Evolutionary conservation across 2,329 filamentous ascomycete genomes (phyloP), one percentile per base, ranked within the genome.

Genomic region (Fusarium sp.): DNA sequence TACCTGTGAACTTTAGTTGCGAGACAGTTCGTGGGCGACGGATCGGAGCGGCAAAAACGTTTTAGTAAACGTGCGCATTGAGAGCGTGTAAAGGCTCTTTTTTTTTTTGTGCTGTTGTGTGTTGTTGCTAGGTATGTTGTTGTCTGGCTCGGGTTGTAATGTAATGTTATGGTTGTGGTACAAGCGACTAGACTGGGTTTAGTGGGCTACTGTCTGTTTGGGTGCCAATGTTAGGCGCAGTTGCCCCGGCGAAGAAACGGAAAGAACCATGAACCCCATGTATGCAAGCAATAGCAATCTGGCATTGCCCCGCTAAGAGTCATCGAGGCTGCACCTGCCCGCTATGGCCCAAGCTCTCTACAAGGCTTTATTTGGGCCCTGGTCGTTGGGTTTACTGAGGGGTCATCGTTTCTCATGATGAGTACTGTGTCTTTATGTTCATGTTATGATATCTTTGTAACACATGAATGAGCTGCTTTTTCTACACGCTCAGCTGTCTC

Each of bases 171-270:
- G 56, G 46, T 70, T 71, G 71, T 73, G 52, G 58, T 59, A 66
- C 69, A 54, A 61, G 53, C 38, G 46, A 56, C 54, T 59, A 56
- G 42, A 56, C 58, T 61, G 44, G 57, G 47, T 52, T 32, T 52
- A 43, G 50, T 52, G 38, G 47, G 25, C 60, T 42, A 55, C 49
- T 59, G 45, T 69, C 63, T 66, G 24, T 60, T 64, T 53, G 65
- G 57, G 61, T 74, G 60, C 42, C 42, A 52, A 64, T 73, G 66
- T 63, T 54, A 63, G 67, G 73, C 58, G 55, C 61, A 75, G 73
- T 75, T 74, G 73, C 73, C 73, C 68, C 64, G 65, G 71, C 50
- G 55, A 71, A 56, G 49, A 45, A 66, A 34, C 40, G 24, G 43
- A 50, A 53, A 49, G 61, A 50, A 43, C 59, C 29, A 60, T 54